These are phyloP conservation scores for Malus hybrid DNA, from an alignment of 331 rosid species.

Conservation along the genomic window DNA sequence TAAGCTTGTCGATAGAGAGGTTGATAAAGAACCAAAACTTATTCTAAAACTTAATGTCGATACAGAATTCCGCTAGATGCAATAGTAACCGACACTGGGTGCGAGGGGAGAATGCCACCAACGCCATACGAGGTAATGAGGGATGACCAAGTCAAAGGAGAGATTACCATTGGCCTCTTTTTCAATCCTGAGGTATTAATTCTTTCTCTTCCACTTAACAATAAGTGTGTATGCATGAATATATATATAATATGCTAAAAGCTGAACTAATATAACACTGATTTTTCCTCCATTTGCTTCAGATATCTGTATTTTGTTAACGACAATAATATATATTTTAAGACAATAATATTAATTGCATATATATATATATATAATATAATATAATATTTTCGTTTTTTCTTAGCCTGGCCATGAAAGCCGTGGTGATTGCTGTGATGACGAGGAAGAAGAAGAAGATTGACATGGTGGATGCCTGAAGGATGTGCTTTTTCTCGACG, in stretches of 20 bases:
- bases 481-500: not conserved
- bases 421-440: not conserved
- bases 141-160: not conserved
- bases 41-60: not conserved
- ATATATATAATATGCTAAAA: too few species aligned
- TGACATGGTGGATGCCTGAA: constrained; percentile 19
- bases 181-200: too few species aligned
- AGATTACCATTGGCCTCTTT: not conserved
- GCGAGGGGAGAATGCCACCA: not conserved
- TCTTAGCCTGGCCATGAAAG: not conserved
- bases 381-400: too few species aligned
- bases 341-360: too few species aligned
- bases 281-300: too few species aligned
- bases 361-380: too few species aligned
- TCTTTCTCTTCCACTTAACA: too few species aligned
- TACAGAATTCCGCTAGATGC: not conserved
- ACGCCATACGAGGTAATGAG: not conserved
- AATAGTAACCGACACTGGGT: not conserved
- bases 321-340: too few species aligned
- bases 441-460: constrained; percentile 9
- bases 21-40: not conserved
- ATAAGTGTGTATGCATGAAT: too few species aligned
- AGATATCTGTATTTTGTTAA: too few species aligned
- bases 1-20: not conserved
- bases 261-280: too few species aligned